Evolutionary conservation across 2,329 filamentous ascomycete species (phyloP).

Genomic region (Byssothecium circinans): DNA sequence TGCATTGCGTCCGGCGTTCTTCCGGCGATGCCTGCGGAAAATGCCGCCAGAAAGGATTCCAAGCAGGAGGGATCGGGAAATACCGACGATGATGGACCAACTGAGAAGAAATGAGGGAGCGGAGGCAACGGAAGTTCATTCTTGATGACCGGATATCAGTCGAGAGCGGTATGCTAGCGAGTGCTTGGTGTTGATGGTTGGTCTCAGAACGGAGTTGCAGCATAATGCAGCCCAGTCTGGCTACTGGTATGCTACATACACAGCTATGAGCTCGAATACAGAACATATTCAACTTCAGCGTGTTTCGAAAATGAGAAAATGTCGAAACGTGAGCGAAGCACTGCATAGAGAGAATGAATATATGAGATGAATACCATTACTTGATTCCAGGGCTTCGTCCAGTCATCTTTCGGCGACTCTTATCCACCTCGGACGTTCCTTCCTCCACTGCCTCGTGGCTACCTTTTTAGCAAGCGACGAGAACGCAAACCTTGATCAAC

Average conservation of each 20-base stretch:
- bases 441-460: slow-evolving; percentile 4
- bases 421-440: not conserved
- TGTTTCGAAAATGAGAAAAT: too few relatives aligned
- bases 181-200: not conserved
- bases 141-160: not conserved
- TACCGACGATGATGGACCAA: not conserved
- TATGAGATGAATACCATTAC: too few relatives aligned
- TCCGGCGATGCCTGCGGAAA: slow-evolving; percentile 19
- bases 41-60: not conserved
- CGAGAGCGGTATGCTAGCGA: not conserved
- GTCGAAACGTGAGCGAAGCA: too few relatives aligned
- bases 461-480: slow-evolving; percentile 1
- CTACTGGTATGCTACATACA: too few relatives aligned
- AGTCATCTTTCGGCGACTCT: too few relatives aligned
- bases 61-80: not conserved
- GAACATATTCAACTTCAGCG: too few relatives aligned
- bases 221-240: too few relatives aligned
- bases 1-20: slow-evolving; percentile 33
- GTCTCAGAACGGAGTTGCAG: not conserved
- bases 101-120: not conserved
- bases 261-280: too few relatives aligned
- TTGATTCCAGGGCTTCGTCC: too few relatives aligned
- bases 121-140: not conserved
- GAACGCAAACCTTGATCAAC: too few relatives aligned
- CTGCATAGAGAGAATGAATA: too few relatives aligned